Evolutionary conservation across 176 grass and related monocot species (phyloP).

Genomic region (Elaeis guineensis): DNA sequence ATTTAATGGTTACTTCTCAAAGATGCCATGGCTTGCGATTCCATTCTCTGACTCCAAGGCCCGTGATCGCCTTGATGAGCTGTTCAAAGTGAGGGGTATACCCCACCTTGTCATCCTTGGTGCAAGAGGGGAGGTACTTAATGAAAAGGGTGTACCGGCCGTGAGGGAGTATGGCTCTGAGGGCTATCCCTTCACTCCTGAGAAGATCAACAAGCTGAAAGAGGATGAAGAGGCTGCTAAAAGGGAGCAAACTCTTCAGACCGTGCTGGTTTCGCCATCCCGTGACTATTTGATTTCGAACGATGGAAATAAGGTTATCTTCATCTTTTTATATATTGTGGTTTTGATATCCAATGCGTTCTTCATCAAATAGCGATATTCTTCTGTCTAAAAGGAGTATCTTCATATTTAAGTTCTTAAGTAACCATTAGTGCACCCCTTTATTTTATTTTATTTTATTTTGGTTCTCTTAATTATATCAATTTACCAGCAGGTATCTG

Average conservation of each 20-base stretch:
- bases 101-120: slow-evolving; percentile 46
- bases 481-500: background rate
- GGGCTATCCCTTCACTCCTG: slow-evolving; percentile 67
- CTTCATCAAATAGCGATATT: background rate
- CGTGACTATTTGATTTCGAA: slow-evolving; percentile 59
- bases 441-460: too few relatives aligned
- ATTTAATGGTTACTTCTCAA: slow-evolving; percentile 5
- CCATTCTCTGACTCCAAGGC: background rate
- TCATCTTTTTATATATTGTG: slow-evolving; percentile 6
- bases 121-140: slow-evolving; percentile 37
- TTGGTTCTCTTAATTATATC: background rate
- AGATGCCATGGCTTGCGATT: slow-evolving; percentile 8
- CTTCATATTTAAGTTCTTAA: too few relatives aligned
- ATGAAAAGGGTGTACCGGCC: slow-evolving; percentile 27
- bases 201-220: slow-evolving; percentile 49
- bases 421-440: too few relatives aligned
- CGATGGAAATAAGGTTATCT: slow-evolving; percentile 49
- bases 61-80: background rate
- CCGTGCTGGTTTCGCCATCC: slow-evolving; percentile 31
- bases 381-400: too few relatives aligned
- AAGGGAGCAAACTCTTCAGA: slow-evolving; percentile 55
- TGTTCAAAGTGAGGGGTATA: slow-evolving; percentile 1
- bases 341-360: background rate
- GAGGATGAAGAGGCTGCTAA: slow-evolving; percentile 49
- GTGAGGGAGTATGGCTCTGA: slow-evolving; percentile 44